Evolutionary conservation across 2,329 filamentous ascomycete genomes (phyloP), one percentile per base, ranked within the genome.

Genomic region (Penicillium thymicola): DNA sequence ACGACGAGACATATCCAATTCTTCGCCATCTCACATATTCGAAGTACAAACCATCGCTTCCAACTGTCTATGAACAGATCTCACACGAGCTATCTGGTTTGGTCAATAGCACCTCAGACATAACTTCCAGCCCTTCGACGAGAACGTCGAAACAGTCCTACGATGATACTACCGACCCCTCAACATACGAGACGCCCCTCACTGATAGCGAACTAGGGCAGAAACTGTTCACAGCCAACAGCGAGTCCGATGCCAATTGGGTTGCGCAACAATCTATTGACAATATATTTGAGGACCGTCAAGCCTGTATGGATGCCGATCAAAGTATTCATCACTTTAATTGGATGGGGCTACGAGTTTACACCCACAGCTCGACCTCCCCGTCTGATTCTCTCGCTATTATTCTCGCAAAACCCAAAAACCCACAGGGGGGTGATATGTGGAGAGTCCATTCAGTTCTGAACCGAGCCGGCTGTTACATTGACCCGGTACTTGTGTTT

Each of bases 321-420:
- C 27, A 25, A 11, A 6, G 4, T 0, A 57, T 65, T 2, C 68
- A 70, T 25, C 67, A 70, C 37, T 69, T 65, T 51, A 70, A 68
- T 43, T 70, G 67, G 67, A 25, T 53, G 14, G 65, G 67, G 0
- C 0, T 34, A 2, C 57, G 59, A 0, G 52, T 60, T 4, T 55
- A 51, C 7, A 41, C 38, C 13, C 32, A 57, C 16, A 67, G 60
- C 49, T n/a, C 41, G 1, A 70, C 68, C 2, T 44, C 59, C 1
- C 57, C 68, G 2, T 55, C 46, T 25, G 52, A 65, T 2, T 70
- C 67, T 0, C 59, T 70, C 3, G 59, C 64, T 1, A 61, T 64
- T n/a, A 60, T 68, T 9, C 9, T 61, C 8, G 41, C 58, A 4
- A 25, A 46, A 0, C 62, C 65, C 2, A 69, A 66, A 8, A n/a